These are phyloP conservation scores for Termitomyces sp. DNA, from an alignment of 768 basidiomycete species.

Conservation along the genomic window DNA sequence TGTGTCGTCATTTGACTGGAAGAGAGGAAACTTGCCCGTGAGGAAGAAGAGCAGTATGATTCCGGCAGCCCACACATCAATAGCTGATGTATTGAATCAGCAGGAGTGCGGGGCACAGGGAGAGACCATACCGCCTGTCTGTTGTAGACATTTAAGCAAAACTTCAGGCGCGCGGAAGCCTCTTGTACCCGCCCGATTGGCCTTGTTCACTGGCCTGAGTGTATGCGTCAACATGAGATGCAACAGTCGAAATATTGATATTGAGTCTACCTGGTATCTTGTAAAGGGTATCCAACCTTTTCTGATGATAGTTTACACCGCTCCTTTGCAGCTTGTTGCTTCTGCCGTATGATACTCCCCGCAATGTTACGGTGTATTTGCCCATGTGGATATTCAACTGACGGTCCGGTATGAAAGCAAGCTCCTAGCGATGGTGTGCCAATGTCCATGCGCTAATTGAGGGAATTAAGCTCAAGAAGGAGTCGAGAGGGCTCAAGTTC, in stretches of 20 bases:
- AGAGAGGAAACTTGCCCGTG: conserved; percentile 87
- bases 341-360: conserved; percentile 43
- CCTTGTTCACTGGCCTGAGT: conserved; percentile 69
- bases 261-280: conserved; percentile 57
- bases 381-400: conserved; percentile 65
- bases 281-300: conserved; percentile 71
- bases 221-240: conserved; percentile 4
- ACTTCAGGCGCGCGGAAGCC: conserved; percentile 98
- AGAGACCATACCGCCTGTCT: conserved; percentile 71
- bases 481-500: conserved; percentile 19
- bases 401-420: conserved; percentile 78
- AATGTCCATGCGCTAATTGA: conserved; percentile 48
- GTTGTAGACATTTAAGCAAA: conserved; percentile 87
- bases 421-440: conserved; percentile 36
- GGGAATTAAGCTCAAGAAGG: not conserved
- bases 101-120: not conserved
- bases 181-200: conserved; percentile 94
- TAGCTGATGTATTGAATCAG: conserved; percentile 46
- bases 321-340: conserved; percentile 55
- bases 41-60: conserved; percentile 92
- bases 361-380: conserved; percentile 38
- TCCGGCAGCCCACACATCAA: conserved; percentile 96
- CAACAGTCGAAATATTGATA: not conserved
- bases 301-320: conserved; percentile 54
- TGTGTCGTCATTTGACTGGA: conserved; percentile 89